These are phyloP conservation scores for Theobroma grandiflorum DNA, from an alignment of 441 rosid species.

Conservation along the genomic window DNA sequence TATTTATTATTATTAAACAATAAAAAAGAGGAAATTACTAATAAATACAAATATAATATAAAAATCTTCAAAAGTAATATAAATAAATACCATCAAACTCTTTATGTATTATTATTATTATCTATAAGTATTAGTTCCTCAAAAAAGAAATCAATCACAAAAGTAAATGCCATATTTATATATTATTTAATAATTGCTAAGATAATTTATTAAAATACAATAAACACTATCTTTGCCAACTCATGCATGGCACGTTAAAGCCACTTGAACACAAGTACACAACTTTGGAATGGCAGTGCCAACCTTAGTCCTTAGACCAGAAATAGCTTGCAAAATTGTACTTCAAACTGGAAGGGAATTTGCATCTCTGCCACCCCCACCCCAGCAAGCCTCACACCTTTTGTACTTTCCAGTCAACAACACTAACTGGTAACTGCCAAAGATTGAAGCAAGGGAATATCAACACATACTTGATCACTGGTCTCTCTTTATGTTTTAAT, in stretches of 20 bases:
- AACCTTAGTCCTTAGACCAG: background rate
- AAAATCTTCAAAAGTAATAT: too few relatives aligned
- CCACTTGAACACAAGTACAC: background rate
- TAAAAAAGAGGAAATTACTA: too few relatives aligned
- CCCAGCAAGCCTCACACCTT: conserved; percentile 35
- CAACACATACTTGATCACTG: background rate
- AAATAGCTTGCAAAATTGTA: background rate
- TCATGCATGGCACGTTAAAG: background rate
- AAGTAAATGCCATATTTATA: too few relatives aligned
- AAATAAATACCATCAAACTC: too few relatives aligned
- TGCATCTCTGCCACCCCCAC: background rate
- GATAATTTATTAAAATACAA: too few relatives aligned
- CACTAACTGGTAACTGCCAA: background rate
- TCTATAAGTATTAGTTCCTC: too few relatives aligned
- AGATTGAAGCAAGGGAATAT: background rate
- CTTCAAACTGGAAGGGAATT: background rate
- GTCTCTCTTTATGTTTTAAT: background rate
- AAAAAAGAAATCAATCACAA: too few relatives aligned
- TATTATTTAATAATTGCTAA: too few relatives aligned
- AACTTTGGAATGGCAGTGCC: conserved; percentile 17
- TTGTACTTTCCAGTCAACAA: conserved; percentile 34
- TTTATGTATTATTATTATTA: too few relatives aligned
- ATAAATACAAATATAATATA: too few relatives aligned
- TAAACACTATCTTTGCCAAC: too few relatives aligned
- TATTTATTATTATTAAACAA: too few relatives aligned